Conservation (phyloP, 164 flowering plant species). For the Kingdonia uniflora region DNA sequence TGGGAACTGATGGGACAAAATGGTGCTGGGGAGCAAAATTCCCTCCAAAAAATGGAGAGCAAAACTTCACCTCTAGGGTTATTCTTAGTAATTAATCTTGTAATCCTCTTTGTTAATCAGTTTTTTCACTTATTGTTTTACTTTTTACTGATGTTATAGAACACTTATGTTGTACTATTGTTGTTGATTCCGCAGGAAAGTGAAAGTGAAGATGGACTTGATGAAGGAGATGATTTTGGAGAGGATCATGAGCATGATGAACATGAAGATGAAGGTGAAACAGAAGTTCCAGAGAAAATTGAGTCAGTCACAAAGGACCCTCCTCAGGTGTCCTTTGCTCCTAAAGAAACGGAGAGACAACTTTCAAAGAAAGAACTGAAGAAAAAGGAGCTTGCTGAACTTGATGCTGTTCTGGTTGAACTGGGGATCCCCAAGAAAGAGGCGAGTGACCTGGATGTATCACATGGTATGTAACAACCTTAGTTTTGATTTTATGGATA, state of each 20-base stretch:
- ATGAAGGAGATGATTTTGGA: slow-evolving; percentile 9
- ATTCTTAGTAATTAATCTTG: too few species aligned
- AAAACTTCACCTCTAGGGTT: too few species aligned
- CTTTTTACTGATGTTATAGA: neutral
- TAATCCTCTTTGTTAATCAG: too few species aligned
- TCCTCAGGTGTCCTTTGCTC: slow-evolving; percentile 28
- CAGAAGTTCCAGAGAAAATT: slow-evolving; percentile 27
- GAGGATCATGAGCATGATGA: slow-evolving; percentile 10
- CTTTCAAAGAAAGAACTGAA: slow-evolving; percentile 53
- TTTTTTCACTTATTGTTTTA: neutral
- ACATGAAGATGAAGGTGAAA: slow-evolving; percentile 44
- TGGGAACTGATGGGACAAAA: too few species aligned
- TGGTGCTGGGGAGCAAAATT: too few species aligned
- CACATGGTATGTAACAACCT: slow-evolving; percentile 31
- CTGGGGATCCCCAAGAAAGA: slow-evolving; percentile 45
- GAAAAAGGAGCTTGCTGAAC: slow-evolving; percentile 83
- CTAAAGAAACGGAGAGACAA: slow-evolving; percentile 72
- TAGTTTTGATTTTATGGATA: neutral
- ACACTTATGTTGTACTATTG: neutral
- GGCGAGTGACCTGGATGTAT: slow-evolving; percentile 29
- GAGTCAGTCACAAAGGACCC: slow-evolving; percentile 37
- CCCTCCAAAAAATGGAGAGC: too few species aligned
- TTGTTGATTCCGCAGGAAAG: slow-evolving; percentile 46
- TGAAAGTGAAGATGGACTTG: slow-evolving; percentile 37
- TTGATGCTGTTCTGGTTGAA: slow-evolving; percentile 81